Base-by-base conservation (phyloP, 768 basidiomycete species). In the Boletus reticuloceps region DNA sequence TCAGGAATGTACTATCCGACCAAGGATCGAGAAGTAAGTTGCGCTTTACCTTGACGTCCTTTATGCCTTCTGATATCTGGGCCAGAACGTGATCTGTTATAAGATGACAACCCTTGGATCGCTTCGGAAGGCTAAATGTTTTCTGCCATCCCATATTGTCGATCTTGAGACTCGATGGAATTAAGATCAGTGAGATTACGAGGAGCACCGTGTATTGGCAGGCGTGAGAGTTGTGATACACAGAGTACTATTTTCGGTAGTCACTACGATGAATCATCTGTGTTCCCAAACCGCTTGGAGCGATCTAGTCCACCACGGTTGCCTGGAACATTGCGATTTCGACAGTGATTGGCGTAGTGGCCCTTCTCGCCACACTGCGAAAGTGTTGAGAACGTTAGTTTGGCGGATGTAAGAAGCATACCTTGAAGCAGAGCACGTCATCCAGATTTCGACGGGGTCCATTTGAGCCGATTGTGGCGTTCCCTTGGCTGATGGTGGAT, bases 291-390 rank as follows among this genome's bases (percentile, higher is more conserved):
- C 53, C 70, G 70, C 58, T 34, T 72, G 25, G 70, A 61, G 44
- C 79, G 79, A 60, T 91, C 90, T 45, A 85, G 73, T 9, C 94
- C 94, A 53, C 94, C 94, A 47, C 94, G 81, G 68, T 91, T 93
- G 13, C 94, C 94, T 27, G 94, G 94, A 22, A 93, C 88, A 68
- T 94, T 94, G 53, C 89, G 77, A 69, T 94, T 94, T 40, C 88
- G 83, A 72, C 95, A 97, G 63, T 91, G 86, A 68, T 97, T 96
- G 19, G 95, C 95, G 67, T 96, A 96, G 68, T 98, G 96, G 1
- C 96, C 96, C 61, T 89, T 88, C 70, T 92, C 86, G 37, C 91
- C 91, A 65, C 94, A 97, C 87, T 93, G 58, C 9, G 51, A 53
- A 61, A 53, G 47, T 50, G 42, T 44, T 50, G 34, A 56, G 47